Percentiles rank a stretch among this genome's conserved stretches.
These are phyloP conservation scores for Petunia hybrid DNA, from an alignment of 305 asterid genomes.

Conservation along the genomic window DNA sequence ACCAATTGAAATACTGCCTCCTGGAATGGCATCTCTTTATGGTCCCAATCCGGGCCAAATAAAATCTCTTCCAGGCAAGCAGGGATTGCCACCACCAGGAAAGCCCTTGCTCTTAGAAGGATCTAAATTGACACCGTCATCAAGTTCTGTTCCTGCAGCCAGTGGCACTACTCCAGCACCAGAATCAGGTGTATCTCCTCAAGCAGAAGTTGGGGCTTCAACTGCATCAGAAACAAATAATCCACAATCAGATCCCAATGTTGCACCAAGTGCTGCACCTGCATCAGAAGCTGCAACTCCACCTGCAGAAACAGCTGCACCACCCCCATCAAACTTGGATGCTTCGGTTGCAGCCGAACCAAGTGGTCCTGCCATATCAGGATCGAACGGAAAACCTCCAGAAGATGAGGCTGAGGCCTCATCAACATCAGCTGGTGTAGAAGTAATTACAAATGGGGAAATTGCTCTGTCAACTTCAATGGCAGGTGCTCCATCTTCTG, in stretches of 20 bases:
- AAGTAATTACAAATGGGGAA: constrained; percentile 46
- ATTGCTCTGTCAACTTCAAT: constrained; percentile 43
- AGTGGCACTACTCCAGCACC: too few relatives aligned
- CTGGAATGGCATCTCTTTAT: constrained; percentile 90
- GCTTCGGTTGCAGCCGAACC: constrained; percentile 49
- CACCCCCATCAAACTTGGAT: constrained; percentile 36
- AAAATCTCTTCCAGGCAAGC: constrained; percentile 57
- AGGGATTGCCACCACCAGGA: constrained; percentile 60
- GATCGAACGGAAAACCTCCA: constrained; percentile 42
- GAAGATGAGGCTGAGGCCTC: constrained; percentile 46
- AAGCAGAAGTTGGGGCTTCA: constrained; percentile 34
- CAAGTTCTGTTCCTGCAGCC: constrained; percentile 36
- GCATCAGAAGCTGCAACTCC: constrained; percentile 38
- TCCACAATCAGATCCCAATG: constrained; percentile 41
- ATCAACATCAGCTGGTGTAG: constrained; percentile 44
- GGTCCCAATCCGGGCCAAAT: constrained; percentile 87
- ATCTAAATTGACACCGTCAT: constrained; percentile 49
- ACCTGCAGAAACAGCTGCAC: constrained; percentile 30
- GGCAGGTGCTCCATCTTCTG: too few relatives aligned
- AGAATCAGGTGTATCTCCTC: constrained; percentile 25
- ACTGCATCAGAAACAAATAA: constrained; percentile 38
- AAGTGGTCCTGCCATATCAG: constrained; percentile 38
- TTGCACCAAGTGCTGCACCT: constrained; percentile 26
- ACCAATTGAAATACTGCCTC: constrained; percentile 92
- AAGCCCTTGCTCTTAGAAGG: constrained; percentile 81